A percentile compares a stretch with the other conserved stretches of the same genome.
These are phyloP conservation scores for Malus hybrid DNA, from an alignment of 331 rosid species.

Conservation along the genomic window DNA sequence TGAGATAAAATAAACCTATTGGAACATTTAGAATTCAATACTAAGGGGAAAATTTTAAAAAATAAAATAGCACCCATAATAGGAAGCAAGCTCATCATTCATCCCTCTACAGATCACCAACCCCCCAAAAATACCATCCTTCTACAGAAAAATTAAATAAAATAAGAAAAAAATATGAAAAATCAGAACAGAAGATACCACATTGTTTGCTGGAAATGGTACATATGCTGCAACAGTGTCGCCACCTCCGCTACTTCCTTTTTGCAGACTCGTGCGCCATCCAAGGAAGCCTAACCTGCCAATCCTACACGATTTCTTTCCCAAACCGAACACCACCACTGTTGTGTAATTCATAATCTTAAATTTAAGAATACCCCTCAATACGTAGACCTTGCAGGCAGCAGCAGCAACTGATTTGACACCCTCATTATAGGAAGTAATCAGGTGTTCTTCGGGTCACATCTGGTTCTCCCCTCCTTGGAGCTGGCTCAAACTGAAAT, in stretches of 20 bases:
- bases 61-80: slow-evolving; percentile 30
- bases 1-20: slow-evolving; percentile 3
- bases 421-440: slow-evolving; percentile 58
- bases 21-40: slow-evolving; percentile 14
- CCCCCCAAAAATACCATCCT: slow-evolving; percentile 31
- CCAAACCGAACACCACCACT: slow-evolving; percentile 5
- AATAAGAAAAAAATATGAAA: not conserved
- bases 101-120: slow-evolving; percentile 48
- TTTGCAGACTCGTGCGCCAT: slow-evolving; percentile 22
- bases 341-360: slow-evolving; percentile 9
- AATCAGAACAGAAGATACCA: slow-evolving; percentile 28
- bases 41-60: slow-evolving; percentile 5
- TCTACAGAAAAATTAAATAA: slow-evolving; percentile 27
- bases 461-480: slow-evolving; percentile 96
- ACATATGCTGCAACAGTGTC: slow-evolving; percentile 38
- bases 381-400: slow-evolving; percentile 27
- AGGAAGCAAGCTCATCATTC: slow-evolving; percentile 28
- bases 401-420: slow-evolving; percentile 27
- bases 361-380: slow-evolving; percentile 21
- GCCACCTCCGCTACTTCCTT: slow-evolving; percentile 40
- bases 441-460: slow-evolving; percentile 93
- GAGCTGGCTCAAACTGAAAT: slow-evolving; percentile 88
- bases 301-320: slow-evolving; percentile 10
- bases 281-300: slow-evolving; percentile 25
- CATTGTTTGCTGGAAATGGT: slow-evolving; percentile 48